Evolutionary conservation across 495 filamentous ascomycete genomes (phyloP).

Genomic region (Tuber borchii): DNA sequence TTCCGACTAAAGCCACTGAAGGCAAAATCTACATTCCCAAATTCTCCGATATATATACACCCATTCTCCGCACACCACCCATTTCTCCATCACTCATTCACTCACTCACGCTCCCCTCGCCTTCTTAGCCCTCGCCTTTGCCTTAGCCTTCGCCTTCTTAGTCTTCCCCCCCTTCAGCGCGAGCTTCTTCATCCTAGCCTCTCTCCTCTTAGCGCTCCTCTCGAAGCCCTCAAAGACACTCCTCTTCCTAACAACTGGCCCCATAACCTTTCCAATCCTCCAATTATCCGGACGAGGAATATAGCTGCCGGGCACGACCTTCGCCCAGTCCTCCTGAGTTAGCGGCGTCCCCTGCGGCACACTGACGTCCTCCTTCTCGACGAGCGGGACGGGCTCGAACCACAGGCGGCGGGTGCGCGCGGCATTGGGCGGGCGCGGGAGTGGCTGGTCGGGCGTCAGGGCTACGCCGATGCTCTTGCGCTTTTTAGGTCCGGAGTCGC

Average conservation of each 20-base stretch:
- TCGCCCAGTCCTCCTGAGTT: slow-evolving; percentile 21
- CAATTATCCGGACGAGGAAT: slow-evolving; percentile 36
- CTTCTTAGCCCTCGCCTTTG: slow-evolving; percentile 1
- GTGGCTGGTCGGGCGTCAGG: slow-evolving; percentile 63
- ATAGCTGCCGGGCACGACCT: slow-evolving; percentile 33
- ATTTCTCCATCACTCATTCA: background rate
- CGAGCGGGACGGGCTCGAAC: slow-evolving; percentile 47
- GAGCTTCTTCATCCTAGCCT: slow-evolving; percentile 25
- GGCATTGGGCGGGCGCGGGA: slow-evolving; percentile 68
- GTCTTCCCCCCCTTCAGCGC: slow-evolving; percentile 28
- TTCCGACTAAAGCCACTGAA: background rate
- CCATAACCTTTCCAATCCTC: slow-evolving; percentile 40
- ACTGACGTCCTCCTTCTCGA: slow-evolving; percentile 11
- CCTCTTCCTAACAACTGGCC: slow-evolving; percentile 34
- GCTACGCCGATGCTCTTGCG: slow-evolving; percentile 88
- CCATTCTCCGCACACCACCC: background rate
- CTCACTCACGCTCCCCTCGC: background rate
- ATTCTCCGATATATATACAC: background rate
- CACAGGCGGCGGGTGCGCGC: slow-evolving; percentile 63
- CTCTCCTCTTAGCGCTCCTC: slow-evolving; percentile 19
- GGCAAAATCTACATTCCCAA: background rate
- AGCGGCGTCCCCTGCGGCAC: slow-evolving; percentile 27
- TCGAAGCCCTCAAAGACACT: slow-evolving; percentile 16
- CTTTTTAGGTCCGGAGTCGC: slow-evolving; percentile 59
- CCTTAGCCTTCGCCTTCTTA: background rate